These are phyloP conservation scores for Albifimbria verrucaria DNA, from an alignment of 2,329 filamentous ascomycete genomes.

Conservation along the genomic window DNA sequence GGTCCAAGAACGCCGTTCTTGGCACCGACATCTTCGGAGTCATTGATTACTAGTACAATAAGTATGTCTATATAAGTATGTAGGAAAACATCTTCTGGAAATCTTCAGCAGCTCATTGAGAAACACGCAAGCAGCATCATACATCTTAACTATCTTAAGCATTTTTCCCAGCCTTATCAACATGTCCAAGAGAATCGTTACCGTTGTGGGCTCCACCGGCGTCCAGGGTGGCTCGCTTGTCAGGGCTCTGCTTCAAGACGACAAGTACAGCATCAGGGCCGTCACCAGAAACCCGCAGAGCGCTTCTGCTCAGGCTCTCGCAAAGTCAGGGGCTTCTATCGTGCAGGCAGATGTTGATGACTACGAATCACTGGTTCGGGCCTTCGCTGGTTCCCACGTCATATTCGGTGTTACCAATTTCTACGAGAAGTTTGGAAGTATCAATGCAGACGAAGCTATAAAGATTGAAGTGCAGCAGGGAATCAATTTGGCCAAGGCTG, in stretches of 20 bases:
- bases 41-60: too few relatives aligned
- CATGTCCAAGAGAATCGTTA: constrained; percentile 34
- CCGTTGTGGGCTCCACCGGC: constrained; percentile 47
- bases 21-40: too few relatives aligned
- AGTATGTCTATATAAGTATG: too few relatives aligned
- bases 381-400: constrained; percentile 29
- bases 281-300: constrained; percentile 33
- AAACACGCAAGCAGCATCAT: too few relatives aligned
- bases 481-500: constrained; percentile 39
- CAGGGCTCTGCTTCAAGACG: constrained; percentile 32
- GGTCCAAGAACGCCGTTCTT: too few relatives aligned
- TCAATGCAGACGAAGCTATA: constrained; percentile 26
- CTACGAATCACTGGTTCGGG: constrained; percentile 23
- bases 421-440: constrained; percentile 30
- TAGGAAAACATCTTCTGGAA: too few relatives aligned
- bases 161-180: too few relatives aligned
- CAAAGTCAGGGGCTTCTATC: constrained; percentile 29
- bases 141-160: too few relatives aligned
- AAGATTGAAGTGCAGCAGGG: constrained; percentile 36
- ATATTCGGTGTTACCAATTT: constrained; percentile 27
- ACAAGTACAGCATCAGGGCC: constrained; percentile 30
- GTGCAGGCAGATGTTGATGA: constrained; percentile 25
- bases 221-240: constrained; percentile 48
- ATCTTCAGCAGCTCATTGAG: too few relatives aligned
- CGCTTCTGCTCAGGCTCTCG: constrained; percentile 24